Conservation (phyloP, 2,329 filamentous ascomycete species). For the Pyrenochaeta sp. region DNA sequence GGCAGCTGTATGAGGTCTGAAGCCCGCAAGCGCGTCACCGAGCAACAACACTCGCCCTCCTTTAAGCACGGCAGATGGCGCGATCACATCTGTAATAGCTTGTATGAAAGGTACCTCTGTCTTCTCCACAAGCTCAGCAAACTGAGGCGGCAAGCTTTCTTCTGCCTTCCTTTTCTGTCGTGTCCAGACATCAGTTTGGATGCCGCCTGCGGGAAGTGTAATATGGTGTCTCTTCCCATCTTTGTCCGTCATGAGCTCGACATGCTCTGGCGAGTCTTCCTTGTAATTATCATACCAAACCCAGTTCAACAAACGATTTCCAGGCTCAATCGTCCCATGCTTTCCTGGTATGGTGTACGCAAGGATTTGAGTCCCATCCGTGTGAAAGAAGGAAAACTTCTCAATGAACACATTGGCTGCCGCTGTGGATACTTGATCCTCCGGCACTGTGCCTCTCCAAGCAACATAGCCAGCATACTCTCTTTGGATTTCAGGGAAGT, state of each 20-base stretch:
- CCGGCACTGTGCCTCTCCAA: constrained; percentile 38
- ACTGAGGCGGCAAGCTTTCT: constrained; percentile 46
- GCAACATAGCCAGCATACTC: constrained; percentile 39
- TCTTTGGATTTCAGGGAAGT: constrained; percentile 25
- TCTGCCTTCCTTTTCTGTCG: constrained; percentile 39
- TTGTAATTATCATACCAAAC: constrained; percentile 57
- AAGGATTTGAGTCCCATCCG: constrained; percentile 19
- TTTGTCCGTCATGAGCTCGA: constrained; percentile 54
- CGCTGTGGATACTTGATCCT: constrained; percentile 20
- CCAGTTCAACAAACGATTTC: constrained; percentile 55
- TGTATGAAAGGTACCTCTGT: constrained; percentile 55
- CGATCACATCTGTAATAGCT: constrained; percentile 54
- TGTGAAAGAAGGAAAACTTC: constrained; percentile 31
- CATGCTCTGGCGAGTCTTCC: constrained; percentile 46
- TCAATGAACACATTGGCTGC: constrained; percentile 22
- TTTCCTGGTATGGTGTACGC: constrained; percentile 55
- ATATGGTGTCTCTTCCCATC: constrained; percentile 50
- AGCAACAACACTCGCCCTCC: constrained; percentile 54
- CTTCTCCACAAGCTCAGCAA: constrained; percentile 51
- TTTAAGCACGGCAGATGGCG: constrained; percentile 44
- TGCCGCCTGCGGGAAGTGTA: constrained; percentile 53
- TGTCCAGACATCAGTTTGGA: constrained; percentile 49
- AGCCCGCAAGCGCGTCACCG: constrained; percentile 56
- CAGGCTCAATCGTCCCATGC: constrained; percentile 46
- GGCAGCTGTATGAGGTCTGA: constrained; percentile 55